Conservation (phyloP, 441 rosid species). For the Brassica balearica region DNA sequence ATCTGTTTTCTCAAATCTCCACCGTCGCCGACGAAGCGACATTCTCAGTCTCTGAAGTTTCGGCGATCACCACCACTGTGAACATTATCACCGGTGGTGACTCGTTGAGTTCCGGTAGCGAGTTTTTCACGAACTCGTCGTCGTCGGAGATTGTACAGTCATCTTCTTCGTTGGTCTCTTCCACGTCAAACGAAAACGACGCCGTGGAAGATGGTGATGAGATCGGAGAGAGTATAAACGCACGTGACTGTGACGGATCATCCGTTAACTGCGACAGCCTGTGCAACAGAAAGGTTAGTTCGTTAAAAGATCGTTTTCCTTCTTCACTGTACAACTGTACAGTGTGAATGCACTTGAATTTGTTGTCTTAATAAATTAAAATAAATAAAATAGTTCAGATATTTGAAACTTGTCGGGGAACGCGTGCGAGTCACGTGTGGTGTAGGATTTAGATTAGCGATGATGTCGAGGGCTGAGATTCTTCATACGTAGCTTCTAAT, state of each 20-base stretch:
- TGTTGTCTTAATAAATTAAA: neutral
- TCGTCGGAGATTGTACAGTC: slow-evolving; percentile 38
- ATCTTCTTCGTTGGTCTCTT: slow-evolving; percentile 27
- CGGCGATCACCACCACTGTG: neutral
- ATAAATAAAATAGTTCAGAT: neutral
- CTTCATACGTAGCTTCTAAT: slow-evolving; percentile 38
- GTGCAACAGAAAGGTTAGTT: slow-evolving; percentile 48
- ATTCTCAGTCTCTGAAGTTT: slow-evolving; percentile 14
- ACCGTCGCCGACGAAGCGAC: slow-evolving; percentile 12
- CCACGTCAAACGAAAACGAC: slow-evolving; percentile 32
- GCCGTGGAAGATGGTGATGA: slow-evolving; percentile 23
- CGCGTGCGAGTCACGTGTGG: slow-evolving; percentile 47
- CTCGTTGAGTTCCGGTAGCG: slow-evolving; percentile 47
- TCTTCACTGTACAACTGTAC: slow-evolving; percentile 32
- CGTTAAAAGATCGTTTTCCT: slow-evolving; percentile 30
- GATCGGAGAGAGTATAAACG: slow-evolving; percentile 38
- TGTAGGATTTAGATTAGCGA: slow-evolving; percentile 16
- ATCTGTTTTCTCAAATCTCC: slow-evolving; percentile 33
- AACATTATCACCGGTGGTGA: slow-evolving; percentile 25
- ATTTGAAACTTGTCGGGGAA: slow-evolving; percentile 42
- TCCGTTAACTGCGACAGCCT: slow-evolving; percentile 41
- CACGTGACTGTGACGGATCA: slow-evolving; percentile 49
- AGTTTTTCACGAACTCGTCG: slow-evolving; percentile 43
- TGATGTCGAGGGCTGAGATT: slow-evolving; percentile 25
- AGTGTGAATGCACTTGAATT: slow-evolving; percentile 26